Conservation (phyloP, 1,284 basidiomycete genomes). For the Ceratobasidium sp. region DNA sequence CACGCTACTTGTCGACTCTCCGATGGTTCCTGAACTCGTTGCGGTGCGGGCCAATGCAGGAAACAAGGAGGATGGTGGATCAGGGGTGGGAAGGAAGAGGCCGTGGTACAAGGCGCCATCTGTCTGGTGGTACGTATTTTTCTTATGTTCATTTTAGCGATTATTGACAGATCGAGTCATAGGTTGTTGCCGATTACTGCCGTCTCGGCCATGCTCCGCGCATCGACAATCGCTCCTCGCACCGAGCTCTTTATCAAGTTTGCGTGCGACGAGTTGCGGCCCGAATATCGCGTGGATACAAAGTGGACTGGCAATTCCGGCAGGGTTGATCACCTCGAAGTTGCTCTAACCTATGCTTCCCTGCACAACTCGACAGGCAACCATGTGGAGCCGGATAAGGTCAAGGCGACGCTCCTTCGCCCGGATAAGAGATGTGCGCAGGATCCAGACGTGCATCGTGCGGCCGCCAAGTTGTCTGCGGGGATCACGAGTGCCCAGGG, state of each 20-base stretch:
- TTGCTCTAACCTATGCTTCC: conserved; percentile 5
- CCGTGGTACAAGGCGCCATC: conserved; percentile 37
- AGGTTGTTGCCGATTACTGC: conserved; percentile 39
- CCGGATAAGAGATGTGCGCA: conserved; percentile 37
- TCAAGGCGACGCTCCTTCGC: conserved; percentile 21
- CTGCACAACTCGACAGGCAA: too few species aligned
- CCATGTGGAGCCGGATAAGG: neutral
- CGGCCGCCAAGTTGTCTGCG: conserved; percentile 35
- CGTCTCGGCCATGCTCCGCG: conserved; percentile 28
- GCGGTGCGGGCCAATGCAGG: neutral
- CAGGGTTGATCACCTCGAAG: neutral
- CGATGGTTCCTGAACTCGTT: conserved; percentile 3
- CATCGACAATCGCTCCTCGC: conserved; percentile 37
- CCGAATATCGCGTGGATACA: conserved; percentile 37
- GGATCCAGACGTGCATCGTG: conserved; percentile 39
- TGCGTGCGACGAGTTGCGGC: conserved; percentile 39
- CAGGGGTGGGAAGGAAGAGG: conserved; percentile 43
- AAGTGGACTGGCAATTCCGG: neutral
- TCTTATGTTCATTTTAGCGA: neutral
- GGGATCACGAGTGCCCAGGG: conserved; percentile 35
- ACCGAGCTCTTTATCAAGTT: conserved; percentile 40
- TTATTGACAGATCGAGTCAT: too few species aligned
- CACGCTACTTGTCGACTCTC: conserved; percentile 3
- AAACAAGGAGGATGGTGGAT: neutral
- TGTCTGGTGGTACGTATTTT: conserved; percentile 35